Conservation (phyloP, 2,329 filamentous ascomycete genomes). For the Penicillium brasilianum region DNA sequence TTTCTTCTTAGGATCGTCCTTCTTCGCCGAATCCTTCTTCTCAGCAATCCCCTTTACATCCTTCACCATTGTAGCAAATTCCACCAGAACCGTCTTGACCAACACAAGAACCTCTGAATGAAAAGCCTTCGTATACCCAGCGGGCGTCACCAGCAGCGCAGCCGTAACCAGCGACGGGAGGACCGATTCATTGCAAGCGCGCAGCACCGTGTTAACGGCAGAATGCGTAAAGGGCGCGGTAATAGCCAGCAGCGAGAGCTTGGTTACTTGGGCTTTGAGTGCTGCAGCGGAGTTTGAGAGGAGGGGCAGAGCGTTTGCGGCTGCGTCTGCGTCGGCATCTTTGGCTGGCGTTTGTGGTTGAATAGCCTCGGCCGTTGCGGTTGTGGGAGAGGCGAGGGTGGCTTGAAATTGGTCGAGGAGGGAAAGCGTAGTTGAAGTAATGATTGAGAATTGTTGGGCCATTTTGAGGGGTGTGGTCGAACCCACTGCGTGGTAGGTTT, state of each 20-base stretch:
- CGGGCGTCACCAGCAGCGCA: constrained; percentile 66
- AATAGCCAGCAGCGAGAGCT: constrained; percentile 83
- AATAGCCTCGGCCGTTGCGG: constrained; percentile 10
- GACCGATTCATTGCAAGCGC: constrained; percentile 73
- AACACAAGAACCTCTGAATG: constrained; percentile 67
- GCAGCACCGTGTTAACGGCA: constrained; percentile 72
- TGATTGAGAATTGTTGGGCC: constrained; percentile 38
- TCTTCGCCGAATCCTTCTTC: constrained; percentile 49
- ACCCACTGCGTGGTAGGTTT: constrained; percentile 7
- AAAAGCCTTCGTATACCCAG: constrained; percentile 67
- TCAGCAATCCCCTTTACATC: constrained; percentile 60
- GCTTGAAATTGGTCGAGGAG: constrained; percentile 48
- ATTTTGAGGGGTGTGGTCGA: constrained; percentile 30
- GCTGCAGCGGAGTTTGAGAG: constrained; percentile 74
- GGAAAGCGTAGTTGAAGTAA: constrained; percentile 41
- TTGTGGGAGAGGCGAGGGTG: constrained; percentile 38
- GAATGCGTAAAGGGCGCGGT: constrained; percentile 85
- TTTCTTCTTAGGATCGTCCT: constrained; percentile 30
- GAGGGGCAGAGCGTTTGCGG: constrained; percentile 60
- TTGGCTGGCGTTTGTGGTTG: constrained; percentile 26
- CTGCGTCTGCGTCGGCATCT: constrained; percentile 29
- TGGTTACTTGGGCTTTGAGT: constrained; percentile 82
- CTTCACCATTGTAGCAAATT: constrained; percentile 65
- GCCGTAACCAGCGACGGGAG: constrained; percentile 76
- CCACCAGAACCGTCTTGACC: constrained; percentile 64